Evolutionary conservation across 2,329 filamentous ascomycete species (phyloP).

Genomic region (Pezicula neosporulosa): DNA sequence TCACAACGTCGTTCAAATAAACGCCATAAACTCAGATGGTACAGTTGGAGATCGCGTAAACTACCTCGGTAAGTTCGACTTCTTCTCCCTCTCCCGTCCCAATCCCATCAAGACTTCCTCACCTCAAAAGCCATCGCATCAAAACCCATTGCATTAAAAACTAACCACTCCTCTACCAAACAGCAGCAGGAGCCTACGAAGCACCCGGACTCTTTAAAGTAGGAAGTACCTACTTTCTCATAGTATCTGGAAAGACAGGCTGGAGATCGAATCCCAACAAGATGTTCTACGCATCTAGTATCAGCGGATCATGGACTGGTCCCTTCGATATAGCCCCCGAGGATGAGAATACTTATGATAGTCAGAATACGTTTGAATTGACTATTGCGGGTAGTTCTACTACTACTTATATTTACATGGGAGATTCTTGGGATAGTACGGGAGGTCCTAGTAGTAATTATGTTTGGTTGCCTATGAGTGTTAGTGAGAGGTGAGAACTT

Average conservation of each 20-base stretch:
- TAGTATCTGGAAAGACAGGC: slow-evolving; percentile 34
- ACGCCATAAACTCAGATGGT: slow-evolving; percentile 33
- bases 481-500: slow-evolving; percentile 26
- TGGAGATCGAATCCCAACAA: slow-evolving; percentile 34
- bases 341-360: slow-evolving; percentile 32
- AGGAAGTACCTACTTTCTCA: slow-evolving; percentile 31
- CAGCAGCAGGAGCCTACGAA: slow-evolving; percentile 31
- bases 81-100: background rate
- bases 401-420: slow-evolving; percentile 35
- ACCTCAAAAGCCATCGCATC: too few relatives aligned
- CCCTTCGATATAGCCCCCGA: slow-evolving; percentile 32
- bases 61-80: slow-evolving; percentile 18
- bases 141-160: too few relatives aligned
- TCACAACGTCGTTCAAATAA: slow-evolving; percentile 38
- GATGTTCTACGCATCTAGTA: slow-evolving; percentile 30
- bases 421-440: slow-evolving; percentile 33
- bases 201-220: slow-evolving; percentile 32
- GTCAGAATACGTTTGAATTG: slow-evolving; percentile 34
- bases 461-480: slow-evolving; percentile 35
- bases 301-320: slow-evolving; percentile 30
- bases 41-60: slow-evolving; percentile 29
- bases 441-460: slow-evolving; percentile 33
- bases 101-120: too few relatives aligned
- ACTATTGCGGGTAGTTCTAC: slow-evolving; percentile 28
- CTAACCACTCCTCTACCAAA: too few relatives aligned